A percentile compares a stretch with the other conserved stretches of the same genome.
Evolutionary conservation across 176 grass and related monocot genomes (phyloP).

Genomic region (Dendrocalamus sinicus): DNA sequence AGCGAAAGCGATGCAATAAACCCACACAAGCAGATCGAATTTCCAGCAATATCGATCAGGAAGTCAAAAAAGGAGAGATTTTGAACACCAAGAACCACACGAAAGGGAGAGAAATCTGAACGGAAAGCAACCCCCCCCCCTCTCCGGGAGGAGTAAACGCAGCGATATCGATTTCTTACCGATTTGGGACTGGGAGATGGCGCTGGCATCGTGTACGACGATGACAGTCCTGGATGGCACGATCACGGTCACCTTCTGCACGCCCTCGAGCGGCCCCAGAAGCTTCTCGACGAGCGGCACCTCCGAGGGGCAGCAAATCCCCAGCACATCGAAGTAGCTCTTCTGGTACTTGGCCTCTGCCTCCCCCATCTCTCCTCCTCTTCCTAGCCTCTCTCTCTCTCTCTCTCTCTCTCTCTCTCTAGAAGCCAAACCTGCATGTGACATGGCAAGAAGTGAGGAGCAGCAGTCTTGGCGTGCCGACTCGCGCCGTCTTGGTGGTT

Average conservation of each 20-base stretch:
- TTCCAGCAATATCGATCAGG: neutral
- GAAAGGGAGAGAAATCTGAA: neutral
- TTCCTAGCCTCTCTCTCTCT: neutral
- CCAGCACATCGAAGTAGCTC: constrained; percentile 98
- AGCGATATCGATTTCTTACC: constrained; percentile 45
- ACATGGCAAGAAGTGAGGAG: neutral
- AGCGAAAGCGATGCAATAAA: neutral
- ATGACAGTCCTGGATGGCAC: constrained; percentile 92
- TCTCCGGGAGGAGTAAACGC: too few relatives aligned
- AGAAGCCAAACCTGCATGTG: neutral
- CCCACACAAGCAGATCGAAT: neutral
- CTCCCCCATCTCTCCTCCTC: constrained; percentile 34
- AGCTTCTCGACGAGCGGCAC: constrained; percentile 83
- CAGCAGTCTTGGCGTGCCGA: neutral
- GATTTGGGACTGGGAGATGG: constrained; percentile 63
- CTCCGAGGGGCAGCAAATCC: constrained; percentile 92
- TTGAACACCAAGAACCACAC: neutral
- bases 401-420: neutral
- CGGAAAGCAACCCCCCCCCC: neutral
- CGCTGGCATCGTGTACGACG: constrained; percentile 71
- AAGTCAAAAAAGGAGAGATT: neutral
- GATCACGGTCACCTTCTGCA: constrained; percentile 74
- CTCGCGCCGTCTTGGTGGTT: neutral
- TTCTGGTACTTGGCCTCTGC: constrained; percentile 48
- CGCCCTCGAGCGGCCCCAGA: constrained; percentile 61